A percentile compares a stretch with the other conserved stretches of the same genome.
Conservation (phyloP, 768 basidiomycete genomes). For the Leccinum subtestaceum region DNA sequence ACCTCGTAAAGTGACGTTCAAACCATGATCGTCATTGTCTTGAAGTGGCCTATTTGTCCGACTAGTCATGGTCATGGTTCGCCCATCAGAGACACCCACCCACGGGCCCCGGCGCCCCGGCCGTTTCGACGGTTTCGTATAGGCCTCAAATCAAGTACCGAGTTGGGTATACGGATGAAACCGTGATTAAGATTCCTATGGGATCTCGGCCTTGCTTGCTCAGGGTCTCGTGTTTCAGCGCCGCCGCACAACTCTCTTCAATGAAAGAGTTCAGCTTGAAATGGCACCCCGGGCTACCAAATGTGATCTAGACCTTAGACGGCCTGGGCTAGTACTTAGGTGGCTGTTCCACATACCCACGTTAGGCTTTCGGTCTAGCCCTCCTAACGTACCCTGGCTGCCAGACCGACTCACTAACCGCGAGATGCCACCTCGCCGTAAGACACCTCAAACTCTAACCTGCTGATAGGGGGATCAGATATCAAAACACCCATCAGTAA, state of each 20-base stretch:
- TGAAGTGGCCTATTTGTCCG: not conserved
- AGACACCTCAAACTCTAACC: not conserved
- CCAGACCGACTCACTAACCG: not conserved
- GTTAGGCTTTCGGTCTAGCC: not conserved
- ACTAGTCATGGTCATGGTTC: not conserved
- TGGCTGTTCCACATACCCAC: not conserved
- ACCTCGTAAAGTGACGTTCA: not conserved
- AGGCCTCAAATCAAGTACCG: not conserved
- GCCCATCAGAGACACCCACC: not conserved
- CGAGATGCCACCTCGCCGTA: not conserved
- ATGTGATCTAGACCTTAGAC: not conserved
- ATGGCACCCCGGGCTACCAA: not conserved
- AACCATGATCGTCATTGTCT: not conserved
- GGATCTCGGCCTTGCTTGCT: not conserved
- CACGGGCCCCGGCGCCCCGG: not conserved
- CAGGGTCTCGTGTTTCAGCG: not conserved
- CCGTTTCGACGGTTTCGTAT: not conserved
- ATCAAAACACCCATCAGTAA: not conserved
- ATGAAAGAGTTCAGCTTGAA: not conserved
- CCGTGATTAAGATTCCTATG: not conserved
- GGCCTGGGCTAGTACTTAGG: too few species aligned
- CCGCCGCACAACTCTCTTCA: not conserved
- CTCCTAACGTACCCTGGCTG: not conserved
- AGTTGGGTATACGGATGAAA: not conserved
- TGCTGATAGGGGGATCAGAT: not conserved